Evolutionary conservation across 2,329 filamentous ascomycete genomes (phyloP), one percentile per base, ranked within the genome.

Genomic region (Tolypocladium tundrense): DNA sequence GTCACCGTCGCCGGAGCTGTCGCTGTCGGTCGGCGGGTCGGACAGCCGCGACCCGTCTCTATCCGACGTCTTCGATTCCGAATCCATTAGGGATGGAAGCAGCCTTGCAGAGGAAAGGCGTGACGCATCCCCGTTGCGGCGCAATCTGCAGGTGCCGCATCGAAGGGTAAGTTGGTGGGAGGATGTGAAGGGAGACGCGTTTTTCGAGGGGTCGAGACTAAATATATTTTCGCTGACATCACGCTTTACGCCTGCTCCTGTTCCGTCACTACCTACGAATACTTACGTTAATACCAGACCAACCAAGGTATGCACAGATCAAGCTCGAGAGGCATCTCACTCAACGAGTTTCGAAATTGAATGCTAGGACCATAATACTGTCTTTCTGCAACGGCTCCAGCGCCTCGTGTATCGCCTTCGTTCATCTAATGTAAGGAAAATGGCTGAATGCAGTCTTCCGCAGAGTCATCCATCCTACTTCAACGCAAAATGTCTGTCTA

Each of bases 1-100:
- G 58, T 69, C 69, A 27, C 19, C 48, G 48, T 51, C 31, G 31
- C 4, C 48, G 31, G 35, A 19, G 61, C 60, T 65, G 54, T 64
- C 64, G 61, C 59, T 66, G 55, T 73, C 72, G 55, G 31, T 35
- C 19, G 48, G 48, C 48, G 48, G 48, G 48, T 52, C 48, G 33
- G 69, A 70, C 56, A 68, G 66, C 54, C 62, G 65, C 37, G 72
- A 66, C 35, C 73, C 70, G 57, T 70, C 72, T 59, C 62, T 66
- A 41, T 71, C 68, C 19, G 67, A 68, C 55, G 64, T 62, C 37
- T 65, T 68, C 40, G 66, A 62, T 58, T 68, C 69, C 14, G 65
- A 51, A 56, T 68, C 66, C 67, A 71, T 72, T 55, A 61, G 59
- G 50, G 57, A 60, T 61, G 60, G 56, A 61, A 59, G 51, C 21